Percentiles rank a stretch among this genome's conserved stretches.
These are phyloP conservation scores for Ichthyophonus hoferi DNA, from an alignment of 208 protist genomes.

Conservation along the genomic window DNA sequence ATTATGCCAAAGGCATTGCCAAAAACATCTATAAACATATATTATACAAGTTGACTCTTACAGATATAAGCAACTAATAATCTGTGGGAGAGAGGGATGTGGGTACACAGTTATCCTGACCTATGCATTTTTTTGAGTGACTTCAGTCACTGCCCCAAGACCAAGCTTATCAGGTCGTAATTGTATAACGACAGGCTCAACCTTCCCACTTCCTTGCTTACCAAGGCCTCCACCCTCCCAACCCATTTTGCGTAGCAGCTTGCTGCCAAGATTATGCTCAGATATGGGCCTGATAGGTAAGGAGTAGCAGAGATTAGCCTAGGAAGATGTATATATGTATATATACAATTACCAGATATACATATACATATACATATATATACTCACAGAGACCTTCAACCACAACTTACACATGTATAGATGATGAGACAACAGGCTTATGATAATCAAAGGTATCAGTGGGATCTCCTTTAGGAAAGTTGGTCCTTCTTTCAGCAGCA, in stretches of 20 bases:
- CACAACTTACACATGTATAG: background rate
- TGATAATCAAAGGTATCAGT: background rate
- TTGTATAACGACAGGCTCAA: background rate
- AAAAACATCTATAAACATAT: no score
- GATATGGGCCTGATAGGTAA: background rate
- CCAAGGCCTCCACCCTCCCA: background rate
- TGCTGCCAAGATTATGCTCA: background rate
- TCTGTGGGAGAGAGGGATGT: no score
- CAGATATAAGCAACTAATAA: no score
- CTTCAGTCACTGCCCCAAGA: background rate
- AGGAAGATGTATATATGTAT: background rate
- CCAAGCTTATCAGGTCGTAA: background rate
- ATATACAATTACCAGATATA: background rate
- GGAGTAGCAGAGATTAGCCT: background rate
- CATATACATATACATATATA: background rate
- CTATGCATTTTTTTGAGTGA: no score
- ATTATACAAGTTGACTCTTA: no score
- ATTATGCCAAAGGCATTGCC: no score
- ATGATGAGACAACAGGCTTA: background rate
- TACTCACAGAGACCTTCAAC: background rate
- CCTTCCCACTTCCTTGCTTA: background rate
- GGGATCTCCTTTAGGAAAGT: background rate
- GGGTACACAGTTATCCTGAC: no score
- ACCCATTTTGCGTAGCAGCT: background rate
- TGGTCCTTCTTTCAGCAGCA: background rate